phyloP scores from a whole-genome alignment of 257 asterid species.

The Gynochthodes officinalis region DNA sequence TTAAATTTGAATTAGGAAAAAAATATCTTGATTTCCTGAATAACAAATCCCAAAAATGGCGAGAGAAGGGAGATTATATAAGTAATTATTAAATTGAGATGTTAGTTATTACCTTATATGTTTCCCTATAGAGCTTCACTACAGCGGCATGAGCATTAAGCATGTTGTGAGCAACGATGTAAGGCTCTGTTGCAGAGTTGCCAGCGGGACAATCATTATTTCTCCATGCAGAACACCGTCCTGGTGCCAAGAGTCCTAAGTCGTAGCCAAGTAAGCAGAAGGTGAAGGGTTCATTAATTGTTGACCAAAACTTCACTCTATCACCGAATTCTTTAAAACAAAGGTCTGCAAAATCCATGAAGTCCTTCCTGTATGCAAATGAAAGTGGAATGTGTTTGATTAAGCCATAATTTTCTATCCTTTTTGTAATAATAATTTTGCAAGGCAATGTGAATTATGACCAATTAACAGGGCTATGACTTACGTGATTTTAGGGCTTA shows the following conservation, averaged over 20 bases:
- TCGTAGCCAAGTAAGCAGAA: slow-evolving; percentile 35
- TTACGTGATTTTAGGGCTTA: slow-evolving; percentile 35
- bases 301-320: slow-evolving; percentile 56
- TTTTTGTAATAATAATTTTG: too few species aligned
- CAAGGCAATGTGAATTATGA: too few species aligned
- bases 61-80: too few species aligned
- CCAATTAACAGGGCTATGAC: slow-evolving; percentile 9
- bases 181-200: slow-evolving; percentile 50
- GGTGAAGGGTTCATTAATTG: slow-evolving; percentile 53
- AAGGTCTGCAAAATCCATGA: slow-evolving; percentile 36
- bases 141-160: slow-evolving; percentile 40
- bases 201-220: slow-evolving; percentile 35
- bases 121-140: slow-evolving; percentile 33
- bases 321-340: slow-evolving; percentile 52
- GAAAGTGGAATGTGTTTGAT: too few species aligned
- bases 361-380: slow-evolving; percentile 38
- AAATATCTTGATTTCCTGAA: too few species aligned
- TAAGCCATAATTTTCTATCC: too few species aligned
- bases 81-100: too few species aligned
- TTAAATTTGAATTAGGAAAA: too few species aligned
- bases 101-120: slow-evolving; percentile 30
- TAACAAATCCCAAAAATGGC: too few species aligned
- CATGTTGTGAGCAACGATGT: slow-evolving; percentile 40
- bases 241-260: slow-evolving; percentile 40
- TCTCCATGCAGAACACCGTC: slow-evolving; percentile 48